Percentiles rank a stretch among this genome's conserved stretches.
Evolutionary conservation across 768 basidiomycete species (phyloP).

Genomic region (Termitomyces titanicus): DNA sequence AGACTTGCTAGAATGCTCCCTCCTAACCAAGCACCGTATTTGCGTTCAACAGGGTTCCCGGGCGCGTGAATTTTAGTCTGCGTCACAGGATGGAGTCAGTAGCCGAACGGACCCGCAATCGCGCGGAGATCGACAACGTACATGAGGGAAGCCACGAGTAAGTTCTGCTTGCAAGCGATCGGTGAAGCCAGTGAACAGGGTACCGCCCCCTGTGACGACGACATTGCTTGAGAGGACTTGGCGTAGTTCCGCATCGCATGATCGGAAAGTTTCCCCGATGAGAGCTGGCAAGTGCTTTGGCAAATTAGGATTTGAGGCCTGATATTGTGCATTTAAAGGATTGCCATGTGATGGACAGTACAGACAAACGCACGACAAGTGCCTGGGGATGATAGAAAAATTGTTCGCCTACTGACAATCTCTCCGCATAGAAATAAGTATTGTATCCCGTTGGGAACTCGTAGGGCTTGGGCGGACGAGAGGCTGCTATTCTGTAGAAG

Average conservation of each 20-base stretch:
- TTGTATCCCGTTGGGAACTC: slow-evolving; percentile 97
- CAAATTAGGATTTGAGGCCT: slow-evolving; percentile 58
- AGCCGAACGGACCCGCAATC: neutral
- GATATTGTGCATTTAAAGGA: neutral
- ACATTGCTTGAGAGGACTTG: slow-evolving; percentile 89
- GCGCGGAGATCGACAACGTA: slow-evolving; percentile 38
- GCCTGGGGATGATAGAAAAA: slow-evolving; percentile 74
- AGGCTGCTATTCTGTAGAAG: slow-evolving; percentile 49
- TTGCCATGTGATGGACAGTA: neutral
- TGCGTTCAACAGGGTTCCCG: slow-evolving; percentile 84
- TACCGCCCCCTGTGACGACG: slow-evolving; percentile 94
- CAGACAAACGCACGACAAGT: slow-evolving; percentile 40
- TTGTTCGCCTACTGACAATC: slow-evolving; percentile 83
- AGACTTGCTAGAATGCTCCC: slow-evolving; percentile 92
- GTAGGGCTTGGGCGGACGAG: slow-evolving; percentile 64
- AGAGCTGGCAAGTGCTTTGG: slow-evolving; percentile 77
- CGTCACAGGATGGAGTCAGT: neutral
- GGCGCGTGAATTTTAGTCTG: slow-evolving; percentile 91
- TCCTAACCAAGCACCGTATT: slow-evolving; percentile 93
- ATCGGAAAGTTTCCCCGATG: slow-evolving; percentile 71
- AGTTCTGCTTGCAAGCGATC: slow-evolving; percentile 83
- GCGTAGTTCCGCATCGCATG: slow-evolving; percentile 90
- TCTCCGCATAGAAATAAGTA: slow-evolving; percentile 75
- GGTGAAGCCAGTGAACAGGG: slow-evolving; percentile 77
- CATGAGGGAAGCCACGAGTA: slow-evolving; percentile 70